Evolutionary conservation across 441 rosid species (phyloP).

Genomic region (Metrosideros polymorpha): DNA sequence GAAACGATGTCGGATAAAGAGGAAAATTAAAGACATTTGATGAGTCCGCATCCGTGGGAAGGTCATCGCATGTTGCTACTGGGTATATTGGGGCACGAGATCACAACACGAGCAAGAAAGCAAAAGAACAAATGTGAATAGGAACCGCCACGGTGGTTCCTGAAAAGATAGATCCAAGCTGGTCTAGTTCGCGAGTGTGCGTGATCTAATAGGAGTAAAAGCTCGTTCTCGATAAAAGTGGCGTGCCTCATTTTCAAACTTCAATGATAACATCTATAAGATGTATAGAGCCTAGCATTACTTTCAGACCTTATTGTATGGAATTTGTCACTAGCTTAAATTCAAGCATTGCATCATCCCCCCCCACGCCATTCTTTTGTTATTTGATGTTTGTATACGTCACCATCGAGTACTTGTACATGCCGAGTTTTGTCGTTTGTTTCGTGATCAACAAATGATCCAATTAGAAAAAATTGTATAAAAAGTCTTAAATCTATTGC

Average conservation of each 20-base stretch:
- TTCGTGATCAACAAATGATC: no score
- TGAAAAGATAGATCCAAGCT: background rate
- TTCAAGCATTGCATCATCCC: background rate
- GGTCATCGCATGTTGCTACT: background rate
- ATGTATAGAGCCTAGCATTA: background rate
- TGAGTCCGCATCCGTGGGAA: background rate
- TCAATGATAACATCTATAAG: background rate
- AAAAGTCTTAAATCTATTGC: no score
- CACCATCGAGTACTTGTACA: background rate
- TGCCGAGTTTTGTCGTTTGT: no score
- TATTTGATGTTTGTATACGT: background rate
- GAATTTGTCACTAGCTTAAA: background rate
- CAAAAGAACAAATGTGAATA: background rate
- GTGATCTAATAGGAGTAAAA: background rate
- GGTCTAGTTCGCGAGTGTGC: background rate
- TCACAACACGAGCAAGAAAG: background rate
- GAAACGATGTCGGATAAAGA: background rate
- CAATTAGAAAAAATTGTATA: no score
- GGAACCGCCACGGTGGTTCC: background rate
- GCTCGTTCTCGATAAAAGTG: background rate
- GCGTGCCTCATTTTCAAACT: background rate
- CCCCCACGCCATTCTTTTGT: background rate
- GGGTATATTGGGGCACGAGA: background rate
- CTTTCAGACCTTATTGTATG: background rate
- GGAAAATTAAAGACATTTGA: background rate